phyloP scores from a whole-genome alignment of 1,139 yeast species.

The Hyphopichia buzzinii region DNA sequence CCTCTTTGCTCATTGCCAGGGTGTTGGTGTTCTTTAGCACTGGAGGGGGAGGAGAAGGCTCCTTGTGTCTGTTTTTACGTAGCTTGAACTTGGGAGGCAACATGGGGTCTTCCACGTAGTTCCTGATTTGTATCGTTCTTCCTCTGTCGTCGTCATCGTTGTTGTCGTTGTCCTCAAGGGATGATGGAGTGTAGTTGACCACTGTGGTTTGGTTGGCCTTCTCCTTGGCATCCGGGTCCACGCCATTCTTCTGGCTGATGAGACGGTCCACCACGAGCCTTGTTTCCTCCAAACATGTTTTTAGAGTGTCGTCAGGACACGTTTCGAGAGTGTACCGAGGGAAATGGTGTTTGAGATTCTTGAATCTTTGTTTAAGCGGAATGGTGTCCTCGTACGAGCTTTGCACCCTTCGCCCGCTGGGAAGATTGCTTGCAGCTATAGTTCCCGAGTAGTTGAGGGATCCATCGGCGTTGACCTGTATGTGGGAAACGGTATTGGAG shows the following conservation, averaged over 20 bases:
- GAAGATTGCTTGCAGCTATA: slow-evolving; percentile 16
- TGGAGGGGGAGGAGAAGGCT: slow-evolving; percentile 67
- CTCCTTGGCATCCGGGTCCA: slow-evolving; percentile 9
- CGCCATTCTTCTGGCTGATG: slow-evolving; percentile 18
- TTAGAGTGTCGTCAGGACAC: slow-evolving; percentile 29
- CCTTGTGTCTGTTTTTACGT: slow-evolving; percentile 65
- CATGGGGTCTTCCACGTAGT: slow-evolving; percentile 72
- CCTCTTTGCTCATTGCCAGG: slow-evolving; percentile 59
- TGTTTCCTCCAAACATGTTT: slow-evolving; percentile 29
- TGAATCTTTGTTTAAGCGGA: slow-evolving; percentile 39
- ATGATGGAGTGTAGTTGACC: slow-evolving; percentile 20
- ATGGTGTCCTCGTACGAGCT: slow-evolving; percentile 39
- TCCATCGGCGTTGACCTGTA: slow-evolving; percentile 28
- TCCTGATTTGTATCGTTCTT: slow-evolving; percentile 29
- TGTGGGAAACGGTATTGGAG: slow-evolving; percentile 12
- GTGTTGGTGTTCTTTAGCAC: slow-evolving; percentile 25
- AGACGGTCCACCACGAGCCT: slow-evolving; percentile 21
- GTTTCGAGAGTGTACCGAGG: slow-evolving; percentile 30
- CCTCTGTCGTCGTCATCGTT: slow-evolving; percentile 16
- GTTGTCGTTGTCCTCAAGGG: slow-evolving; percentile 11
- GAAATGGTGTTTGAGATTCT: slow-evolving; percentile 40
- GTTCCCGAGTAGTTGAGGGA: slow-evolving; percentile 27
- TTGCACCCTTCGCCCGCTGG: slow-evolving; percentile 15
- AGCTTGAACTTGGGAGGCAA: slow-evolving; percentile 79
- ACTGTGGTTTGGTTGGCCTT: slow-evolving; percentile 14